phyloP scores from a whole-genome alignment of 75 land plant species.

The Pseudotsuga menziesii region DNA sequence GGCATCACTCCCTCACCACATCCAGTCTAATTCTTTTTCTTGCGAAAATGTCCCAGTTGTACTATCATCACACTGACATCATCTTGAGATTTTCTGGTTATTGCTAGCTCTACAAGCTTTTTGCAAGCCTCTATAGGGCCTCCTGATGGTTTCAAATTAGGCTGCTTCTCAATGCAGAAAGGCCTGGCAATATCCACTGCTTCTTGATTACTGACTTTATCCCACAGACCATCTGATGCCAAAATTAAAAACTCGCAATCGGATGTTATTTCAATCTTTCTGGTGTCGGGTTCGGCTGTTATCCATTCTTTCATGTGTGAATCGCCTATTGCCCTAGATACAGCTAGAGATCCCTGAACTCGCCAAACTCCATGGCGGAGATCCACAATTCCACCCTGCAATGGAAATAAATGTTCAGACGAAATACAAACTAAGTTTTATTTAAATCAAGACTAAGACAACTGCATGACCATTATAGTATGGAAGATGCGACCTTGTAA shows the following conservation, averaged over 20 bases:
- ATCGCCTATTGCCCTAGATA: constrained; percentile 84
- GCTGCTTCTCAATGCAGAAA: not conserved
- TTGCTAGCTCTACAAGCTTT: constrained; percentile 46
- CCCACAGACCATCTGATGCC: constrained; percentile 87
- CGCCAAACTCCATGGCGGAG: constrained; percentile 57
- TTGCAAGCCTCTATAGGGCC: constrained; percentile 36
- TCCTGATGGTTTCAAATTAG: not conserved
- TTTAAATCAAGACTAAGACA: too few relatives aligned
- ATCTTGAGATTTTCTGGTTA: constrained; percentile 48
- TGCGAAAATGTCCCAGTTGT: constrained; percentile 28
- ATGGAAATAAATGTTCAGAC: not conserved
- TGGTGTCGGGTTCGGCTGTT: constrained; percentile 65
- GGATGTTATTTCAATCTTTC: constrained; percentile 28
- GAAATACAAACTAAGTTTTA: not conserved
- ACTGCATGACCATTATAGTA: not conserved
- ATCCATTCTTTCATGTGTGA: constrained; percentile 67
- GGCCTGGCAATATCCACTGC: constrained; percentile 50
- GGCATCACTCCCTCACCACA: constrained; percentile 10
- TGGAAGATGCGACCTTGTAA: not conserved
- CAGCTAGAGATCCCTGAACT: constrained; percentile 67
- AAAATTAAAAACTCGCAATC: constrained; percentile 61
- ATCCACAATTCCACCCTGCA: constrained; percentile 77
- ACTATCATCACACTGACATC: constrained; percentile 68
- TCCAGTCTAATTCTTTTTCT: constrained; percentile 15
- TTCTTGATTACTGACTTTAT: constrained; percentile 74